Evolutionary conservation across 2,329 filamentous ascomycete genomes (phyloP).

Genomic region (Geosmithia morbida): DNA sequence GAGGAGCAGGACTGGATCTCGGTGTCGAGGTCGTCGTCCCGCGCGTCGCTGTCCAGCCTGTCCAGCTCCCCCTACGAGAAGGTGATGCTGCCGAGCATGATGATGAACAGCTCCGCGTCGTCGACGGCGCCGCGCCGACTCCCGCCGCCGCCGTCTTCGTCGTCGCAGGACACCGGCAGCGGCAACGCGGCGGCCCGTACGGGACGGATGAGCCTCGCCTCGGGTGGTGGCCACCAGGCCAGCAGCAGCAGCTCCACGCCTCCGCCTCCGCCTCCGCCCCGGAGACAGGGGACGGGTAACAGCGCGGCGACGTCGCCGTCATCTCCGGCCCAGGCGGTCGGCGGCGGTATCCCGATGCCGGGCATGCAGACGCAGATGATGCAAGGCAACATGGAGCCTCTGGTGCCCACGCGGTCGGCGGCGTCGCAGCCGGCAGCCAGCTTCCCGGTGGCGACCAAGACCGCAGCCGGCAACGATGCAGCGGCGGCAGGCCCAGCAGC

Average conservation of each 20-base stretch:
- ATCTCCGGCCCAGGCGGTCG: neutral
- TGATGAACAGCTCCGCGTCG: constrained; percentile 18
- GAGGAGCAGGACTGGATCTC: constrained; percentile 77
- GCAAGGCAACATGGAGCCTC: neutral
- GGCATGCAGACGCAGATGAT: neutral
- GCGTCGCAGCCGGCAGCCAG: neutral
- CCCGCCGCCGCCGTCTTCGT: constrained; percentile 32
- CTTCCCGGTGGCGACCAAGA: constrained; percentile 7
- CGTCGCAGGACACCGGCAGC: constrained; percentile 1
- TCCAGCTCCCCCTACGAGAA: constrained; percentile 47
- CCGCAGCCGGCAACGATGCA: constrained; percentile 20
- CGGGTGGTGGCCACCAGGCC: neutral
- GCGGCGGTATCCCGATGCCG: neutral
- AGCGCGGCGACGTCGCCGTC: neutral
- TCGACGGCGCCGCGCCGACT: constrained; percentile 32
- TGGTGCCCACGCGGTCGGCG: neutral
- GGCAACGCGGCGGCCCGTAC: constrained; percentile 1
- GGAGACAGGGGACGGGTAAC: constrained; percentile 22
- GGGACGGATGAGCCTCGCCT: constrained; percentile 3
- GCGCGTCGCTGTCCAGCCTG: constrained; percentile 39
- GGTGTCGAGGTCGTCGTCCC: constrained; percentile 38
- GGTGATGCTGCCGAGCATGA: constrained; percentile 34
- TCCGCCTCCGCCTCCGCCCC: constrained; percentile 30
- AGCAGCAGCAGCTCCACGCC: neutral
- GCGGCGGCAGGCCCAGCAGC: no score